Conservation (phyloP, 768 basidiomycete genomes). For the Termitomyces sp. region DNA sequence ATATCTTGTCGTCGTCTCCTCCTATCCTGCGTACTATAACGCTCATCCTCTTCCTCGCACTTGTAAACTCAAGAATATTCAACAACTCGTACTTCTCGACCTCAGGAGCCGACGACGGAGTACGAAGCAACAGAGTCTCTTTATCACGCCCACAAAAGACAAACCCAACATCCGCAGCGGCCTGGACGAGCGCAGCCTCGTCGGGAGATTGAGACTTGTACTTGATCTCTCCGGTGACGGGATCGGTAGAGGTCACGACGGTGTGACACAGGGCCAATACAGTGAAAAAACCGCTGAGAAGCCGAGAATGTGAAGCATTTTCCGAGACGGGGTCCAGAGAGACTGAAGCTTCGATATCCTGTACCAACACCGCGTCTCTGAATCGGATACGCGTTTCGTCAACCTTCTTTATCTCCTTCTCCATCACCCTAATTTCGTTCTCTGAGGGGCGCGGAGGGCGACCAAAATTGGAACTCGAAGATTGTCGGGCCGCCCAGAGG, state of each 20-base stretch:
- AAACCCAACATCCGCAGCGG: conserved; percentile 92
- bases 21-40: conserved; percentile 75
- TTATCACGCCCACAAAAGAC: conserved; percentile 87
- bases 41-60: conserved; percentile 92
- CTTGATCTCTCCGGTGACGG: conserved; percentile 63
- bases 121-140: conserved; percentile 68
- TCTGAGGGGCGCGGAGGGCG: conserved; percentile 8
- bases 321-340: conserved; percentile 40
- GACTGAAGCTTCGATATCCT: conserved; percentile 60
- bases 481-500: conserved; percentile 16
- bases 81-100: conserved; percentile 83
- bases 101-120: conserved; percentile 56
- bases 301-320: conserved; percentile 52
- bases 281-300: conserved; percentile 84
- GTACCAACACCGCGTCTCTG: conserved; percentile 43
- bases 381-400: conserved; percentile 38
- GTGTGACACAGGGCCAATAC: conserved; percentile 93
- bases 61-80: conserved; percentile 93
- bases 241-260: conserved; percentile 71
- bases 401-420: conserved; percentile 1
- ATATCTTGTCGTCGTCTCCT: conserved; percentile 52
- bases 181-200: conserved; percentile 95
- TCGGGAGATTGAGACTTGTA: conserved; percentile 98
- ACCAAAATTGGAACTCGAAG: conserved; percentile 17
- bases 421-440: neutral